Base-by-base conservation (phyloP, 257 asterid genomes). In the Orobanche coerulescens region DNA sequence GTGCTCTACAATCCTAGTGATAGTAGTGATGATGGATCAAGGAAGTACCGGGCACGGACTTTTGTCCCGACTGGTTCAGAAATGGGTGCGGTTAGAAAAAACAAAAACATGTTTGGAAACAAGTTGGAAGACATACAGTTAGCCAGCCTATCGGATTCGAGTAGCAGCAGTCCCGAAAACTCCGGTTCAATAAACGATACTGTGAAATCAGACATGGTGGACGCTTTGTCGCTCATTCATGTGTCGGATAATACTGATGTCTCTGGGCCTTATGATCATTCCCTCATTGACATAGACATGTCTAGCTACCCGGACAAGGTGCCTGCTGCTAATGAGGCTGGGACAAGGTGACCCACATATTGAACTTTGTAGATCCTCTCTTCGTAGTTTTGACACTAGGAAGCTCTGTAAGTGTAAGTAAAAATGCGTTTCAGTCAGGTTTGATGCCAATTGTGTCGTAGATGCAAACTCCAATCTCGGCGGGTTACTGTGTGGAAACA, bases 61-160 rank as follows among this genome's bases (percentile, higher is more conserved):
- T 93, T 90, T 60, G 97, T 93, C 61, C 97, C 96, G 12, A 93
- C 92, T 8, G 97, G 97, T n/a, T 74, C 84, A 1, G 99, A 93
- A 75, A 89, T 93, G 97, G 99, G 85, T 58, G 67, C 92, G n/a
- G 94, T 80, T 39, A 80, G 97, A 55, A 85, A 76, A 74, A 93
- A 65, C 86, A 83, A 79, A 69, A 76, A 66, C 73, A 60, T 72
- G 70, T 56, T 77, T 26, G 95, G 86, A 5, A 81, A 77, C 79
- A 81, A 82, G 74, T 33, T 77, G 76, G 97, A 90, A 26, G 98
- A 89, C 20, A 66, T 84, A 60, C 95, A 84, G 44, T 7, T 82
- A 48, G 73, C 89, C 31, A 76, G 76, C 61, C 50, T 75, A 57
- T 77, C 95, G 12, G 76, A 95, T 59, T 77, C 96, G 5, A 87